Evolutionary conservation across 2,329 filamentous ascomycete genomes (phyloP).

Genomic region (Aspergillus sp.): DNA sequence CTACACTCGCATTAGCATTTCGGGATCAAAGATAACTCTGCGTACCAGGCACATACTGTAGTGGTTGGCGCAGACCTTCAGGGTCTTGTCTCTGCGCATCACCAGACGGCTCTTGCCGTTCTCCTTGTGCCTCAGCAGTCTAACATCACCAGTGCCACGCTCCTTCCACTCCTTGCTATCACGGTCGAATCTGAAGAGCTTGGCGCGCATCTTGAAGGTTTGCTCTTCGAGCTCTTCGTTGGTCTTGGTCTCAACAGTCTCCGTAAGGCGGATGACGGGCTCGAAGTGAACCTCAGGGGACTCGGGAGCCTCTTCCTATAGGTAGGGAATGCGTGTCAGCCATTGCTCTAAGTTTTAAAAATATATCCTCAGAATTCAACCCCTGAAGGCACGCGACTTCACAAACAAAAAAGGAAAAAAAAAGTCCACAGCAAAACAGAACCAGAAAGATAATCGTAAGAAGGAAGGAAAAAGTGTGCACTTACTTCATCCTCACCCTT

Average conservation of each 20-base stretch:
- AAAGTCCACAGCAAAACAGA: background rate
- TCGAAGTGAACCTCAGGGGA: constrained; percentile 96
- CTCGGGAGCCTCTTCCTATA: constrained; percentile 72
- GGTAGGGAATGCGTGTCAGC: constrained; percentile 5
- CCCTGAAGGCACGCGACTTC: background rate
- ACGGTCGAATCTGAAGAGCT: constrained; percentile 97
- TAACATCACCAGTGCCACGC: constrained; percentile 93
- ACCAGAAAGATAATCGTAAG: constrained; percentile 1
- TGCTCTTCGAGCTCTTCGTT: constrained; percentile 98
- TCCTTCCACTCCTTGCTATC: constrained; percentile 98
- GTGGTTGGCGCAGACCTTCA: constrained; percentile 99
- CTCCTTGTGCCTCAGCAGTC: constrained; percentile 97
- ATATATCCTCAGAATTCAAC: background rate
- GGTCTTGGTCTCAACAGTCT: constrained; percentile 96
- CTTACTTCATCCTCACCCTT: constrained; percentile 60
- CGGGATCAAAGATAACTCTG: background rate
- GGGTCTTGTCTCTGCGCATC: constrained; percentile 98
- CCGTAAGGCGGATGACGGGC: constrained; percentile 91
- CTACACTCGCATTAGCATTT: constrained; percentile 48
- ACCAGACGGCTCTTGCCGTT: constrained; percentile 96
- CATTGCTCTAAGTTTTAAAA: background rate
- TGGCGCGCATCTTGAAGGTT: constrained; percentile 98
- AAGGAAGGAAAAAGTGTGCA: constrained; percentile 6
- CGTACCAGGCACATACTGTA: constrained; percentile 68
- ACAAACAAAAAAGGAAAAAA: background rate